phyloP scores from a whole-genome alignment of 495 filamentous ascomycete genomes.

The Penicillium lagena region DNA sequence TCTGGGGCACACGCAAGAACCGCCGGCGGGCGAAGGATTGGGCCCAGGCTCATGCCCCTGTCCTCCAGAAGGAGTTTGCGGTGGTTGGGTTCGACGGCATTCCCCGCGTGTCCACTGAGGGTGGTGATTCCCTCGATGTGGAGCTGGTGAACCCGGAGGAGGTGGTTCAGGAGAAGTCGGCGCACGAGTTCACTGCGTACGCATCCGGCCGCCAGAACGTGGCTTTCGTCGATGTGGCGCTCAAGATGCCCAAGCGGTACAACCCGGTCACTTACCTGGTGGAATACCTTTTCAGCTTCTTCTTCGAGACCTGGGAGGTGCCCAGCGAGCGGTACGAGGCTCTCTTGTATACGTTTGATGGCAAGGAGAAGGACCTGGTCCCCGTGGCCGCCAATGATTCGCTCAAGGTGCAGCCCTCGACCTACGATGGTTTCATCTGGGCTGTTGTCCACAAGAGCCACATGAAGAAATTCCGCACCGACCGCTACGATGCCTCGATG shows the following conservation, averaged over 20 bases:
- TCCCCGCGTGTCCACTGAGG: slow-evolving; percentile 29
- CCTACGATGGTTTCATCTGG: slow-evolving; percentile 88
- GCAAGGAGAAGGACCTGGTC: slow-evolving; percentile 72
- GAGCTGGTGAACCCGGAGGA: slow-evolving; percentile 47
- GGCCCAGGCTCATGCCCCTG: slow-evolving; percentile 64
- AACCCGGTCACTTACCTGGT: slow-evolving; percentile 71
- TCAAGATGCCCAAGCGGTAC: slow-evolving; percentile 81
- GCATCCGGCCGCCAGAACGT: slow-evolving; percentile 93
- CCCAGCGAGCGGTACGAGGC: slow-evolving; percentile 69
- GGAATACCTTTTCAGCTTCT: slow-evolving; percentile 63
- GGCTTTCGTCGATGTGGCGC: slow-evolving; percentile 78
- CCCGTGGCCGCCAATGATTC: slow-evolving; percentile 49
- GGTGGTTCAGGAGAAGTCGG: slow-evolving; percentile 72
- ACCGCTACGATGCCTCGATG: slow-evolving; percentile 89
- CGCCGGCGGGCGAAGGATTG: slow-evolving; percentile 72
- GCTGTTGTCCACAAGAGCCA: slow-evolving; percentile 90
- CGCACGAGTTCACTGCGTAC: slow-evolving; percentile 79
- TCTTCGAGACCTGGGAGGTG: slow-evolving; percentile 66
- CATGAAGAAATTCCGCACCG: slow-evolving; percentile 85
- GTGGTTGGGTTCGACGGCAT: slow-evolving; percentile 69
- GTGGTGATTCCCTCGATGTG: slow-evolving; percentile 36
- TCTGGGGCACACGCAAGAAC: slow-evolving; percentile 80
- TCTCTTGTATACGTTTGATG: slow-evolving; percentile 80
- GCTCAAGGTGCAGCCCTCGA: slow-evolving; percentile 58
- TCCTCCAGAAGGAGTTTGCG: slow-evolving; percentile 76